These are phyloP conservation scores for Plasmodium yoelii DNA, from an alignment of 169 alveolate species.

Conservation along the genomic window DNA sequence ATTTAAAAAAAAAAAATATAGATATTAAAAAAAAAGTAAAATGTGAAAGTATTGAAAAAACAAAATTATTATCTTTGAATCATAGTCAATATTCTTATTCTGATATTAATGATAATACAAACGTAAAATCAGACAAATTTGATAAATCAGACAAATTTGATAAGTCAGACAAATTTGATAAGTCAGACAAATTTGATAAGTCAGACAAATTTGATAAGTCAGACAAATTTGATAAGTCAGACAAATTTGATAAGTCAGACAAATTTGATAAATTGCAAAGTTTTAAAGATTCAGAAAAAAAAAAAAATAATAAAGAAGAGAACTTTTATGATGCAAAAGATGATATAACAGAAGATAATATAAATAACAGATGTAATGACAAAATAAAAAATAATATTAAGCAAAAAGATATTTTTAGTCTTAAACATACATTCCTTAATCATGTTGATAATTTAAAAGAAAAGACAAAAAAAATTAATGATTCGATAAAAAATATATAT, in stretches of 20 bases:
- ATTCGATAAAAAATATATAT: slow-evolving; percentile 71
- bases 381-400: slow-evolving; percentile 20
- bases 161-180: not conserved
- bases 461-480: slow-evolving; percentile 58
- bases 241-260: too few species aligned
- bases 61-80: not conserved
- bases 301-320: not conserved
- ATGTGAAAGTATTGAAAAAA: not conserved
- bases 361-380: not conserved
- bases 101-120: too few species aligned
- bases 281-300: not conserved
- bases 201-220: too few species aligned
- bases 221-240: not conserved
- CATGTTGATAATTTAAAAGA: slow-evolving; percentile 68
- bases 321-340: not conserved
- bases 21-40: not conserved
- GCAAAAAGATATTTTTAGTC: slow-evolving; percentile 15
- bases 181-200: not conserved
- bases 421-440: slow-evolving; percentile 38
- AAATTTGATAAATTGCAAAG: too few species aligned
- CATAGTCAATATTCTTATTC: not conserved
- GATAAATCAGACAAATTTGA: not conserved
- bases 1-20: not conserved
- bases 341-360: not conserved
- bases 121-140: not conserved